These are phyloP conservation scores for Hirsutella minnesotensis DNA, from an alignment of 2,329 filamentous ascomycete genomes.

Conservation along the genomic window DNA sequence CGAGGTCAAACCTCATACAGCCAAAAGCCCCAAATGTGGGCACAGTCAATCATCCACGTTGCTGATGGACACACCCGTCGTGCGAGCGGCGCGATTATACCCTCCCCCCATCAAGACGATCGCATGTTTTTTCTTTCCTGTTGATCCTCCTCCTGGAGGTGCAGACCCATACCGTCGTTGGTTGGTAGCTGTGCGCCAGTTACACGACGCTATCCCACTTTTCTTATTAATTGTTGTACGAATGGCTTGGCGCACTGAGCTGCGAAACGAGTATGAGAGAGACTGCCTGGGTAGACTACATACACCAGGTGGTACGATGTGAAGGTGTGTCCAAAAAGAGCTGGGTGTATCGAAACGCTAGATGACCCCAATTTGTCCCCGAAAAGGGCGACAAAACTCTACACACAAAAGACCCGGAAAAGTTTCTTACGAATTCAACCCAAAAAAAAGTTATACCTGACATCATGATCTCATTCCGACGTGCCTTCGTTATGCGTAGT, in stretches of 20 bases:
- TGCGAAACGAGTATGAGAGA: constrained; percentile 2
- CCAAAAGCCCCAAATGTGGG: neutral
- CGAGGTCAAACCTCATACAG: too few species aligned
- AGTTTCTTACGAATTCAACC: neutral
- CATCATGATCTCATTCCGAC: too few species aligned
- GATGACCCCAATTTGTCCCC: neutral
- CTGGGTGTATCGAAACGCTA: constrained; percentile 1
- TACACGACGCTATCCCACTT: neutral
- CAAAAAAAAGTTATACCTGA: too few species aligned
- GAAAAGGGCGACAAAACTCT: neutral
- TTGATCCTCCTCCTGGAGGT: constrained; percentile 8
- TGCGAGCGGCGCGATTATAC: constrained; percentile 10
- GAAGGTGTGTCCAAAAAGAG: neutral
- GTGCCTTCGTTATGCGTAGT: too few species aligned
- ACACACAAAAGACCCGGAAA: neutral
- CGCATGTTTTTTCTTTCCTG: constrained; percentile 10
- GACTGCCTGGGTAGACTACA: constrained; percentile 3
- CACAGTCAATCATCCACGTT: neutral
- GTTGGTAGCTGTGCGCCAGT: constrained; percentile 6
- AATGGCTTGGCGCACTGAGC: constrained; percentile 6
- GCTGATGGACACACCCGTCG: constrained; percentile 1
- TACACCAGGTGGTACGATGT: constrained; percentile 9
- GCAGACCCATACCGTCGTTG: constrained; percentile 6
- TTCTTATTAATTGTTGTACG: constrained; percentile 8
- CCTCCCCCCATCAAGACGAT: constrained; percentile 10